Percentiles rank a stretch among this genome's conserved stretches.
These are phyloP conservation scores for Trichoderma endophyticum DNA, from an alignment of 2,329 filamentous ascomycete genomes.

Conservation along the genomic window DNA sequence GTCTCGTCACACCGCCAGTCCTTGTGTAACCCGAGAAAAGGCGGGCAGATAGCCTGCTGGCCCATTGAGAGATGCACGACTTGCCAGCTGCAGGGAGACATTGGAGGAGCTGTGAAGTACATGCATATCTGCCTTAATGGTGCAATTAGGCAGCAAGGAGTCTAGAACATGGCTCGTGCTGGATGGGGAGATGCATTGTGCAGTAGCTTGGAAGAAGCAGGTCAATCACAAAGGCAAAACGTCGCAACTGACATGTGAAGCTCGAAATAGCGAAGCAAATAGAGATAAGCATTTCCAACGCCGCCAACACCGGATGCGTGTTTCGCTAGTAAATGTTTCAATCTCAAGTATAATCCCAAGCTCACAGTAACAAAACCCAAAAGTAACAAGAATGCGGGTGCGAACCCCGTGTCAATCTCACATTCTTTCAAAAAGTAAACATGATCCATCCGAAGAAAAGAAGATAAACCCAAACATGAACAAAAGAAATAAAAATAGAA, in stretches of 20 bases:
- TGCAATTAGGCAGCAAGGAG: background rate
- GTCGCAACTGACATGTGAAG: background rate
- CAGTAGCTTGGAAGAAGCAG: background rate
- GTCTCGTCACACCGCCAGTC: slow-evolving; percentile 9
- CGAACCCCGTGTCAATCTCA: background rate
- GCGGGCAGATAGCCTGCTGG: background rate
- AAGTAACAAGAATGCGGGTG: background rate
- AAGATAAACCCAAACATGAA: background rate
- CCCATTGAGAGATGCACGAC: background rate
- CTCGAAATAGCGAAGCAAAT: background rate
- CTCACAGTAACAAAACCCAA: background rate
- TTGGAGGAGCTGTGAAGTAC: background rate
- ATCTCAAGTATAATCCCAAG: background rate
- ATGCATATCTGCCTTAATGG: background rate
- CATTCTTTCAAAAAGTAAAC: background rate
- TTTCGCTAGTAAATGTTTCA: background rate
- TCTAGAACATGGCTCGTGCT: background rate
- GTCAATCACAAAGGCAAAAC: background rate
- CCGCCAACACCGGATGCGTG: background rate
- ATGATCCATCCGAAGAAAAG: background rate
- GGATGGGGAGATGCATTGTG: background rate
- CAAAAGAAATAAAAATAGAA: background rate
- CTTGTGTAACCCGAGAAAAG: background rate
- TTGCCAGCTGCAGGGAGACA: background rate
- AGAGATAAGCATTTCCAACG: background rate